These are phyloP conservation scores for Rhizophagus clarus DNA, from an alignment of 192 early-diverging fungal species.

Conservation along the genomic window DNA sequence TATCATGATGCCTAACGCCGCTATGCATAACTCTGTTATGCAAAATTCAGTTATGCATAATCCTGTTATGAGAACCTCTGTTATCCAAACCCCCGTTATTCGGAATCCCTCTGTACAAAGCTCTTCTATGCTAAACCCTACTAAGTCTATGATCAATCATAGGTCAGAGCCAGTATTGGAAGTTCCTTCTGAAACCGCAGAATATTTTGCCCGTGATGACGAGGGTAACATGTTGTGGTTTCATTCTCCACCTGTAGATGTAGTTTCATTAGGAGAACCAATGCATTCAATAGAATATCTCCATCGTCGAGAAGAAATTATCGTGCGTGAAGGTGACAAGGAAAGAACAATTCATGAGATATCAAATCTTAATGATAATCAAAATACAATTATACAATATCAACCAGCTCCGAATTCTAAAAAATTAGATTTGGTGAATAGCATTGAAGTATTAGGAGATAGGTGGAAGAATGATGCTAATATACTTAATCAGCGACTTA, in stretches of 20 bases:
- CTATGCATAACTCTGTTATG: too few species aligned
- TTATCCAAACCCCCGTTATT: too few species aligned
- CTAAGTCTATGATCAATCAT: background rate
- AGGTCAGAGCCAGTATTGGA: background rate
- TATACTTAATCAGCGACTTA: background rate
- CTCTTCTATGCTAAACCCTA: too few species aligned
- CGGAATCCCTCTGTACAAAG: too few species aligned
- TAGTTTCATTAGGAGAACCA: conserved; percentile 39
- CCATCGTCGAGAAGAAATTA: background rate
- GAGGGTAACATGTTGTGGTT: conserved; percentile 46
- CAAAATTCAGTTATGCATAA: too few species aligned
- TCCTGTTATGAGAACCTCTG: too few species aligned
- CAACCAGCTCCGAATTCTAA: background rate
- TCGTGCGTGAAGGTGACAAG: background rate
- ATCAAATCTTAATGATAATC: background rate
- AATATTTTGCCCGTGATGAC: conserved; percentile 39
- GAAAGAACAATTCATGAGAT: background rate
- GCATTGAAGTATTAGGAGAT: background rate
- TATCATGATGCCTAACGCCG: background rate
- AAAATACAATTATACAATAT: background rate
- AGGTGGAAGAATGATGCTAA: background rate
- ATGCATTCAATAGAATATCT: conserved; percentile 46
- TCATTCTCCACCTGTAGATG: conserved; percentile 44
- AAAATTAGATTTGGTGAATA: background rate
- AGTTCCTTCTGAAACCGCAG: background rate